Conservation (phyloP, 805 yeast species). For the Helenozyma baotianmanensis region DNA sequence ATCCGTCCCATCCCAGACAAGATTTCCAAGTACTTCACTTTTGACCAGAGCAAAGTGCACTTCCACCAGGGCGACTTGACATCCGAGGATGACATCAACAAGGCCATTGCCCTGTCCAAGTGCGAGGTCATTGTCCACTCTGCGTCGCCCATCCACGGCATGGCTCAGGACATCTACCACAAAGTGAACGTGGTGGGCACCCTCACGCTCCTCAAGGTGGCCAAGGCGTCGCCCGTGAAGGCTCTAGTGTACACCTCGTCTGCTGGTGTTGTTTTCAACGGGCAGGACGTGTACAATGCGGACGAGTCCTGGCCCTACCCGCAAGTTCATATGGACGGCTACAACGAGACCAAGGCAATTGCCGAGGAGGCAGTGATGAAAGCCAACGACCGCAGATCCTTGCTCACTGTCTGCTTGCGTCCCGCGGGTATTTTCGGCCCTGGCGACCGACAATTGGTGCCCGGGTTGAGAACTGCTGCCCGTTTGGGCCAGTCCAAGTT, state of each 20-base stretch:
- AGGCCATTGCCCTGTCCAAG: constrained; percentile 53
- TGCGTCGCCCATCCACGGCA: constrained; percentile 94
- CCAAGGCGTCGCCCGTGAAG: constrained; percentile 46
- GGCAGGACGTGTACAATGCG: constrained; percentile 87
- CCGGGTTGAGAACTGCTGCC: constrained; percentile 83
- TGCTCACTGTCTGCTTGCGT: constrained; percentile 80
- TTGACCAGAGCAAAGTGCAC: constrained; percentile 51
- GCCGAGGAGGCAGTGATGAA: constrained; percentile 81
- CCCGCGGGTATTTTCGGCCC: constrained; percentile 99
- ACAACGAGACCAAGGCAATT: constrained; percentile 88
- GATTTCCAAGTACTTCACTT: constrained; percentile 69
- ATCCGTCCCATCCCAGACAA: constrained; percentile 80
- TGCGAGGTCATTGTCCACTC: constrained; percentile 87
- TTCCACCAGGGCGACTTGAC: constrained; percentile 85
- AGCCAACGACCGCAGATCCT: constrained; percentile 56
- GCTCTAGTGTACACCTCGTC: constrained; percentile 93
- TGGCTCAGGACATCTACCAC: constrained; percentile 70
- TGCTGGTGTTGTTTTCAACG: constrained; percentile 96
- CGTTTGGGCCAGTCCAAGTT: constrained; percentile 81
- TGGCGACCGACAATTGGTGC: constrained; percentile 95
- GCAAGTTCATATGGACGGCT: constrained; percentile 88
- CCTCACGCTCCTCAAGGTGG: constrained; percentile 60
- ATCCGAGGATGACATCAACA: constrained; percentile 57
- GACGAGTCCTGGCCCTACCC: constrained; percentile 96
- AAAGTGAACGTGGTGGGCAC: constrained; percentile 93